Conservation (phyloP, 225 moss, liverwort and hornwort species). For the Thuidium tamariscinum region DNA sequence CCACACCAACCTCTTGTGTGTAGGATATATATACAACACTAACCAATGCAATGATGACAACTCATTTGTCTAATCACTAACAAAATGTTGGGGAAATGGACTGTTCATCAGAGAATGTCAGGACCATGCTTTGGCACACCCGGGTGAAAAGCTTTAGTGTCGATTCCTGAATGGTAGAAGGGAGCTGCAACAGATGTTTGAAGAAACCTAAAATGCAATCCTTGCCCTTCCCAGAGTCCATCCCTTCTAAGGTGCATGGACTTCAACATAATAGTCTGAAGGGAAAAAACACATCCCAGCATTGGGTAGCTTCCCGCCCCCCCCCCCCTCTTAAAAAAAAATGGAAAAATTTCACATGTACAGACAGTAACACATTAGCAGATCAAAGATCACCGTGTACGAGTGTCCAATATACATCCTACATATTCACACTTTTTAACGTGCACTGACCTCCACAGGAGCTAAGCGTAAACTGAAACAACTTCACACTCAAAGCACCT, state of each 20-base stretch:
- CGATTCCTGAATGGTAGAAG: neutral
- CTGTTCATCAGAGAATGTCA: neutral
- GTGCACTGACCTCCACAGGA: neutral
- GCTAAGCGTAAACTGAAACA: neutral
- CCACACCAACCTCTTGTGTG: too few species aligned
- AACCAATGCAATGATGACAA: neutral
- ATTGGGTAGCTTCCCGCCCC: neutral
- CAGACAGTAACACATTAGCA: neutral
- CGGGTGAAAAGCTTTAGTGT: neutral
- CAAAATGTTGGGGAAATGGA: neutral
- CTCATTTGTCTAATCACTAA: neutral
- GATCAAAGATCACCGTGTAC: neutral
- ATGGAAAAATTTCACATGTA: neutral
- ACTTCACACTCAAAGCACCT: neutral
- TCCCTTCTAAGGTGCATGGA: too few species aligned
- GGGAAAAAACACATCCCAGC: neutral
- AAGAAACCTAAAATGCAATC: neutral
- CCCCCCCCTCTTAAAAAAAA: too few species aligned
- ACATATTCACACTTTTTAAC: neutral
- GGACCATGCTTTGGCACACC: neutral
- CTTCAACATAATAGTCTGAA: neutral
- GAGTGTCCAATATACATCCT: neutral
- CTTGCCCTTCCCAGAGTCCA: neutral
- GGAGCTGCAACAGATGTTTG: neutral
- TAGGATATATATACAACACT: too few species aligned